Evolutionary conservation across 352 stramenopile species (phyloP), one percentile per base, ranked within the genome.

Genomic region (Aphanomyces astaci): DNA sequence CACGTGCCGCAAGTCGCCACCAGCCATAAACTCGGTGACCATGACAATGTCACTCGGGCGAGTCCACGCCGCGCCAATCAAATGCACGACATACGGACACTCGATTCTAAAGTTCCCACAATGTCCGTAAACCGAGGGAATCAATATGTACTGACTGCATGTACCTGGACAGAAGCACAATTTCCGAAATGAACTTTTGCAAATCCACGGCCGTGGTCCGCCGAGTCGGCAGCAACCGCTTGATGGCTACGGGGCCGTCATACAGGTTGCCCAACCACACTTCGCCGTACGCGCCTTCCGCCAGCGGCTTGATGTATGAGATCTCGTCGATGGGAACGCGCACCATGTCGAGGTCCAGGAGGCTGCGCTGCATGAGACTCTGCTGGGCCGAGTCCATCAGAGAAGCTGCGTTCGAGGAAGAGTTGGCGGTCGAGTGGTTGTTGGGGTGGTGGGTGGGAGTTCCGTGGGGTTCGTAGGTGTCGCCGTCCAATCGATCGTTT

Each of bases 61-160:
- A 33, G 77, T 81, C 82, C 82, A 90, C 30, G 82, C 81, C 9
- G 87, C 82, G 46, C 82, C 82, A 32, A 89, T 82, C 39, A 90
- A 87, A 10, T 53, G 72, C 39, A 88, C 79, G 43, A 90, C 82
- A 72, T 88, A 88, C 9, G 78, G 82, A 56, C 86, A 80, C 22
- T 88, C 78, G 51, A 90, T 33, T 31, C 78, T 67, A 67, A 0
- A 7, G 7, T 15, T 15, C 15, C 36, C 36, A 43, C 15, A n/a
- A n/a, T n/a, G n/a, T n/a, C n/a, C n/a, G n/a, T n/a, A n/a, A n/a
- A n/a, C n/a, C n/a, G n/a, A n/a, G n/a, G n/a, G n/a, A n/a, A n/a
- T n/a, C n/a, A n/a, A n/a, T n/a, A n/a, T n/a, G n/a, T n/a, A n/a
- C n/a, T n/a, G n/a, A 43, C 15, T 7, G 36, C 43, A 11, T 19